Evolutionary conservation across 257 asterid genomes (phyloP), one percentile per base, ranked within the genome.

Genomic region (Sherardia arvensis): DNA sequence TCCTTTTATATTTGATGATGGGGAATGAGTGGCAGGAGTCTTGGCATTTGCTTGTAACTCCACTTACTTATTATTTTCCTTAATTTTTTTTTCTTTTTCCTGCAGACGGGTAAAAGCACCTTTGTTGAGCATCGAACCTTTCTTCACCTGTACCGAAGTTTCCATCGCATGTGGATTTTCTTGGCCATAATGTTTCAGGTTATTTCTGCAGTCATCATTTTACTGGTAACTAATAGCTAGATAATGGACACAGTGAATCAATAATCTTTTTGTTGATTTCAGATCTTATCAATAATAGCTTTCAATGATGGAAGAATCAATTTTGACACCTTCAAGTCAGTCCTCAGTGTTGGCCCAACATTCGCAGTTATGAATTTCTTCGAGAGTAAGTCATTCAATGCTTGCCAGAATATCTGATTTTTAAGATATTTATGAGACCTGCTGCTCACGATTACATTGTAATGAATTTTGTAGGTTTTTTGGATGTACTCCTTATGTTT

Each of bases 151-250:
- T 92, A 87, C 76, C 87, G 95, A 72, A 89, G 99, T 80, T 92
- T 92, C 73, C 99, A 92, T 79, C 99, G 99, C 63, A 18, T 92
- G 87, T 92, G 99, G 99, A 89, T 92, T 64, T 92, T 92, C 78
- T 80, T 92, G 84, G 66, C 61, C 57, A 72, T 85, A 67, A 92
- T 92, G 99, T 92, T 92, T 82, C 99, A 92, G 99, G 99, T 87
- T 66, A 68, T 62, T 68, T 59, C 71, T 45, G 17, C 15, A 38
- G 53, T 56, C 5, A 45, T 25, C 34, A 45, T 30, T 54, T 58
- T 28, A 5, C 49, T 57, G 56, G 48, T 71, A 53, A 26, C 27
- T 25, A 60, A 69, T 68, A 28, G 64, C 32, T 32, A 34, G 1
- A 15, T 33, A 47, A 28, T 61, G 59, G 27, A 49, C 61, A 26